Conservation (phyloP, 179 eudicot genomes). For the Pouteria campechiana region DNA sequence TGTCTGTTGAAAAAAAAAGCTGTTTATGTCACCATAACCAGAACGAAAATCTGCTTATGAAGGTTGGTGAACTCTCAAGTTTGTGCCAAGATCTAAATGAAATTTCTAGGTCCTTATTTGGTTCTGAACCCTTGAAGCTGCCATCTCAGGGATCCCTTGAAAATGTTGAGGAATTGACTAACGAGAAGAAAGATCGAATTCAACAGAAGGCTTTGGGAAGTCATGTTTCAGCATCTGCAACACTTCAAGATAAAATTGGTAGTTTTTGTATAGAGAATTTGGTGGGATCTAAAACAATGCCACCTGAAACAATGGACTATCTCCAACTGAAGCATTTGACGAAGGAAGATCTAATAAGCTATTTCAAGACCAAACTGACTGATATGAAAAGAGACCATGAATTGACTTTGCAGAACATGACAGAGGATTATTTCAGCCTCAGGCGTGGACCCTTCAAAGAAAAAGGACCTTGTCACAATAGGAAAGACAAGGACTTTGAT, state of each 20-base stretch:
- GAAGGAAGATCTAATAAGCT: constrained; percentile 31
- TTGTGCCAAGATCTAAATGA: constrained; percentile 39
- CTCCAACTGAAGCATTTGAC: constrained; percentile 43
- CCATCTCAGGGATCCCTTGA: constrained; percentile 53
- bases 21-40: constrained; percentile 10
- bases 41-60: constrained; percentile 20
- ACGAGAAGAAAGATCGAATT: no score
- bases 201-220: constrained; percentile 31
- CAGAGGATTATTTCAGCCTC: constrained; percentile 47
- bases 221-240: constrained; percentile 24
- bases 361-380: constrained; percentile 35
- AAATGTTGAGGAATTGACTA: no score
- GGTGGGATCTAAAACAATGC: constrained; percentile 23
- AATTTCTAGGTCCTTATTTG: constrained; percentile 36
- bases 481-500: constrained; percentile 64
- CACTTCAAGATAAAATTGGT: constrained; percentile 37
- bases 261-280: no score
- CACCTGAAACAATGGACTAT: constrained; percentile 47
- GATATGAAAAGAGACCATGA: constrained; percentile 69
- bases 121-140: constrained; percentile 32
- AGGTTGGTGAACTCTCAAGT: constrained; percentile 35
- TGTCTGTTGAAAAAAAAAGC: constrained; percentile 24
- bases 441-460: constrained; percentile 62
- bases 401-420: constrained; percentile 35
- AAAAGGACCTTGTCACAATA: constrained; percentile 36